phyloP scores from a whole-genome alignment of 768 basidiomycete genomes.

The Mycena latifolia region DNA sequence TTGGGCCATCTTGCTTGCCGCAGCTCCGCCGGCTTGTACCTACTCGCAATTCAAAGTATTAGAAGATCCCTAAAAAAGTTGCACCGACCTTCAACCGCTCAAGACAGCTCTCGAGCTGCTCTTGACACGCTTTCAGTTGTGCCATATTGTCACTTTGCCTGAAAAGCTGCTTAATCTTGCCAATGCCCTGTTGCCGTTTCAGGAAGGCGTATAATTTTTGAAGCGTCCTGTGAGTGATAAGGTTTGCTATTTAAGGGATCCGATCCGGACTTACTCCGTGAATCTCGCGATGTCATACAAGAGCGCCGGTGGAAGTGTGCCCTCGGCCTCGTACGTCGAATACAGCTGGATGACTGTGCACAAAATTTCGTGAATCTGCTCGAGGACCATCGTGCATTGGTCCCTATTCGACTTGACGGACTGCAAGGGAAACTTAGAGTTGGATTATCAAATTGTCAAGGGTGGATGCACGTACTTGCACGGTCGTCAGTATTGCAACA shows the following conservation, averaged over 20 bases:
- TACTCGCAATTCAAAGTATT: too few species aligned
- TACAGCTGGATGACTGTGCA: not conserved
- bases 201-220: not conserved
- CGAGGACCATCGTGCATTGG: not conserved
- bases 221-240: not conserved
- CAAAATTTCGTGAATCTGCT: conserved; percentile 4
- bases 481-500: not conserved
- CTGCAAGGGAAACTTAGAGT: not conserved
- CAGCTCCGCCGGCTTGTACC: not conserved
- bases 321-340: not conserved
- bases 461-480: not conserved
- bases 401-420: conserved; percentile 1
- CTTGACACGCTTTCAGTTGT: not conserved
- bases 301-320: not conserved
- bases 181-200: not conserved
- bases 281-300: conserved; percentile 1
- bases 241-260: too few species aligned
- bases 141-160: not conserved
- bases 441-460: too few species aligned
- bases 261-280: not conserved
- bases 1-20: not conserved
- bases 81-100: not conserved
- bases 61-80: too few species aligned
- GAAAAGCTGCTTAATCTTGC: conserved; percentile 1
- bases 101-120: not conserved